A percentile compares a stretch with the other conserved stretches of the same genome.
phyloP scores from a whole-genome alignment of 2,329 filamentous ascomycete genomes.

The Pseudomassariella vexata region DNA sequence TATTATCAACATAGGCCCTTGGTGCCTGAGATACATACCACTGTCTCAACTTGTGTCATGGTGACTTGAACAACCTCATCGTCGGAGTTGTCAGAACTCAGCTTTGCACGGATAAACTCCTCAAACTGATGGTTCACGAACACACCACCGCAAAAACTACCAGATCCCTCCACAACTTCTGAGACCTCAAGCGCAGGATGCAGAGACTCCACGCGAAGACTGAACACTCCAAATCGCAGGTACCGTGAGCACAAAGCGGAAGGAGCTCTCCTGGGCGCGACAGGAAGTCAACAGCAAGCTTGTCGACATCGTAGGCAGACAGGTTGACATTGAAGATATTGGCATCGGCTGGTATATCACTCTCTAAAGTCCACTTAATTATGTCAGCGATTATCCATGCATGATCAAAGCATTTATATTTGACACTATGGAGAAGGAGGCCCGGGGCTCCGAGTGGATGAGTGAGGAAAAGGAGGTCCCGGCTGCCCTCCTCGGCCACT shows the following conservation, averaged over 20 bases:
- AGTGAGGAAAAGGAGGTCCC: too few species aligned
- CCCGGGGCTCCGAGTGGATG: too few species aligned
- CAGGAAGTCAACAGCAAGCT: background rate
- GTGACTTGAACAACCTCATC: conserved; percentile 33
- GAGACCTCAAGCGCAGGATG: conserved; percentile 39
- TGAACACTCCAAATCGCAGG: conserved; percentile 10
- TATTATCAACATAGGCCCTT: too few species aligned
- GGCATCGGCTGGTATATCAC: background rate
- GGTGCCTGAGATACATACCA: too few species aligned
- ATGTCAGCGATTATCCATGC: too few species aligned
- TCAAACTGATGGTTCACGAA: conserved; percentile 43
- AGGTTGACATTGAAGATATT: conserved; percentile 1
- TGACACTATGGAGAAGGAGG: too few species aligned
- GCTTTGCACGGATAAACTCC: conserved; percentile 34
- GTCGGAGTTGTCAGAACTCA: conserved; percentile 37
- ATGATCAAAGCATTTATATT: too few species aligned
- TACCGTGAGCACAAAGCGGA: background rate
- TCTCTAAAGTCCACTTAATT: too few species aligned
- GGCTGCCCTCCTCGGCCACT: too few species aligned
- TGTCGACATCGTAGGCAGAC: background rate
- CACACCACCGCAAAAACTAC: conserved; percentile 43
- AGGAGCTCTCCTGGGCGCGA: background rate
- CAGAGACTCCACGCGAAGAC: conserved; percentile 38
- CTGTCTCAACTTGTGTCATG: conserved; percentile 37
- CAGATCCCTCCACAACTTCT: conserved; percentile 43